Evolutionary conservation across 495 filamentous ascomycete species (phyloP).

Genomic region (Penicillium dipodomyicola): DNA sequence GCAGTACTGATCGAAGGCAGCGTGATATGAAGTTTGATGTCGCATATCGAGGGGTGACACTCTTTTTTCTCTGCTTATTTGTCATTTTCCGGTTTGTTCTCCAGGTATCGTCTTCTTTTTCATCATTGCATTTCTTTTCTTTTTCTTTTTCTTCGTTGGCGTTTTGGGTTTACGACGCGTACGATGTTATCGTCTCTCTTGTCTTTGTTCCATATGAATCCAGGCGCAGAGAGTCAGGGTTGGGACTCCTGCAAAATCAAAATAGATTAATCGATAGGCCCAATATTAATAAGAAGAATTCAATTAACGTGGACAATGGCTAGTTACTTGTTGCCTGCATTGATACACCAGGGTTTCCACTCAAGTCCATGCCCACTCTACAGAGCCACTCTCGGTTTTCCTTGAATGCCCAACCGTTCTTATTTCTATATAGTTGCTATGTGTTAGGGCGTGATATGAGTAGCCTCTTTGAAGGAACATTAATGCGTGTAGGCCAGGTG

Average conservation of each 20-base stretch:
- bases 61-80: conserved; percentile 4
- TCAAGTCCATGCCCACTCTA: neutral
- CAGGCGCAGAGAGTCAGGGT: conserved; percentile 21
- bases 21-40: conserved; percentile 1
- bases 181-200: conserved; percentile 25
- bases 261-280: conserved; percentile 33
- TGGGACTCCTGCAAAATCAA: conserved; percentile 29
- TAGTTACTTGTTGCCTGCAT: neutral
- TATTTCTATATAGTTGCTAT: neutral
- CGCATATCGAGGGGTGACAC: neutral
- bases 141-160: conserved; percentile 19
- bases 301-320: neutral
- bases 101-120: conserved; percentile 15
- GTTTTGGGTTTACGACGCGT: conserved; percentile 31
- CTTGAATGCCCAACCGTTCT: neutral
- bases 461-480: neutral
- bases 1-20: conserved; percentile 19
- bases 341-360: neutral
- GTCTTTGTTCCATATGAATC: conserved; percentile 28
- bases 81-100: conserved; percentile 8
- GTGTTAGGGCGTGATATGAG: neutral
- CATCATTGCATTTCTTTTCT: conserved; percentile 4
- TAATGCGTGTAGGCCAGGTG: neutral
- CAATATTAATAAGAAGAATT: conserved; percentile 24
- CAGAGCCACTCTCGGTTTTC: neutral